Conservation (phyloP, 495 filamentous ascomycete species). For the Xeromyces bisporus region DNA sequence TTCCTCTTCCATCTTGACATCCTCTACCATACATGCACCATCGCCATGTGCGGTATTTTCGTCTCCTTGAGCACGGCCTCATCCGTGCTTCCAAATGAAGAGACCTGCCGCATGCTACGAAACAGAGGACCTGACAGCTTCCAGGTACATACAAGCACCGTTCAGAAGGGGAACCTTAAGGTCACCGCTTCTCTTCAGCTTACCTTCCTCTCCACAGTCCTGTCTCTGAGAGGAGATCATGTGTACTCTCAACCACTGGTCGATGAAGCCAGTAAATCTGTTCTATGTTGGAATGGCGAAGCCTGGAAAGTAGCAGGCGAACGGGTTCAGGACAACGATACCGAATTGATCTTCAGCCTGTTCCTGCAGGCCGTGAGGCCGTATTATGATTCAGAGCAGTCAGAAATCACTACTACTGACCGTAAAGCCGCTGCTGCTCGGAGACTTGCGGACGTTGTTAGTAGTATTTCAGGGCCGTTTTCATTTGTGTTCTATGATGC, state of each 20-base stretch:
- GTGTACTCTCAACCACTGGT: slow-evolving; percentile 58
- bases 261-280: slow-evolving; percentile 40
- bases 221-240: slow-evolving; percentile 62
- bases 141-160: slow-evolving; percentile 16
- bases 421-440: slow-evolving; percentile 10
- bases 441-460: slow-evolving; percentile 35
- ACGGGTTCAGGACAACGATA: slow-evolving; percentile 54
- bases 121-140: slow-evolving; percentile 41
- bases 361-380: slow-evolving; percentile 33
- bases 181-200: slow-evolving; percentile 24
- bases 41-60: slow-evolving; percentile 55
- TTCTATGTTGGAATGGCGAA: slow-evolving; percentile 98
- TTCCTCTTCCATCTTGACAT: too few relatives aligned
- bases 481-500: slow-evolving; percentile 81
- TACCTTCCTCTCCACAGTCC: slow-evolving; percentile 64
- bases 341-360: slow-evolving; percentile 46
- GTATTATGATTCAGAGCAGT: slow-evolving; percentile 7
- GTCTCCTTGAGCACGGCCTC: slow-evolving; percentile 30
- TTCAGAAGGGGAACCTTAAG: slow-evolving; percentile 8
- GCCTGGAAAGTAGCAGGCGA: slow-evolving; percentile 60
- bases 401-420: slow-evolving; percentile 3
- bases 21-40: too few relatives aligned
- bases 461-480: slow-evolving; percentile 64
- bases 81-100: slow-evolving; percentile 18
- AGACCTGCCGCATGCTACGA: slow-evolving; percentile 25